A percentile compares a stretch with the other conserved stretches of the same genome.
phyloP scores from a whole-genome alignment of 306 rosid species.

The Prosopis cineraria region DNA sequence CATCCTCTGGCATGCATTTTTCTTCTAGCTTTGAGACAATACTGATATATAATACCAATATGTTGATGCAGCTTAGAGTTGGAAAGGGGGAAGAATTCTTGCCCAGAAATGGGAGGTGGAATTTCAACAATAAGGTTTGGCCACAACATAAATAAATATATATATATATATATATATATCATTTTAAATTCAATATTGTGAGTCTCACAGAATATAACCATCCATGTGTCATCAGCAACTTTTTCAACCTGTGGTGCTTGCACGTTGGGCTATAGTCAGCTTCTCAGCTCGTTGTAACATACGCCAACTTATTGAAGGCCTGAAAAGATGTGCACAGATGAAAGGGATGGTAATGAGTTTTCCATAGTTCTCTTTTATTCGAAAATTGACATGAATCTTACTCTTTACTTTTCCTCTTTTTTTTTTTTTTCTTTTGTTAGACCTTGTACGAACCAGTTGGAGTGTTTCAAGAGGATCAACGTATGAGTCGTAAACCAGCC shows the following conservation, averaged over 20 bases:
- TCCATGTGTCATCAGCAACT: slow-evolving; percentile 37
- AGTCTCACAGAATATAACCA: slow-evolving; percentile 1
- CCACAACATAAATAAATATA: too few relatives aligned
- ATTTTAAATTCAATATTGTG: background rate
- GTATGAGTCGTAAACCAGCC: slow-evolving; percentile 16
- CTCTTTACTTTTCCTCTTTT: background rate
- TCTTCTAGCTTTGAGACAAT: background rate
- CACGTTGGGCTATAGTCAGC: slow-evolving; percentile 52
- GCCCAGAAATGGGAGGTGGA: slow-evolving; percentile 52
- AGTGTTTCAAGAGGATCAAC: slow-evolving; percentile 32
- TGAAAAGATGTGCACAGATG: slow-evolving; percentile 23
- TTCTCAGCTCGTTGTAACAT: slow-evolving; percentile 44
- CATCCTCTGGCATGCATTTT: background rate
- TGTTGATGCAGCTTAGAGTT: slow-evolving; percentile 37
- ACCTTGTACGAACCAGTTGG: background rate
- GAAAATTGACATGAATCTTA: background rate
- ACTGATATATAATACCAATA: background rate
- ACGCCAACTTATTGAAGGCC: background rate
- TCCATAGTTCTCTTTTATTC: background rate
- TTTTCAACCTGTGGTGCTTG: slow-evolving; percentile 36
- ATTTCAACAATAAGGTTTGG: slow-evolving; percentile 48
- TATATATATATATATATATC: too few relatives aligned
- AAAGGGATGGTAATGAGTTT: slow-evolving; percentile 54
- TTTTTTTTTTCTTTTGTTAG: slow-evolving; percentile 23
- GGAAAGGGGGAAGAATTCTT: slow-evolving; percentile 24